phyloP scores from a whole-genome alignment of 768 basidiomycete genomes.

The Lactarius pseudohatsudake region DNA sequence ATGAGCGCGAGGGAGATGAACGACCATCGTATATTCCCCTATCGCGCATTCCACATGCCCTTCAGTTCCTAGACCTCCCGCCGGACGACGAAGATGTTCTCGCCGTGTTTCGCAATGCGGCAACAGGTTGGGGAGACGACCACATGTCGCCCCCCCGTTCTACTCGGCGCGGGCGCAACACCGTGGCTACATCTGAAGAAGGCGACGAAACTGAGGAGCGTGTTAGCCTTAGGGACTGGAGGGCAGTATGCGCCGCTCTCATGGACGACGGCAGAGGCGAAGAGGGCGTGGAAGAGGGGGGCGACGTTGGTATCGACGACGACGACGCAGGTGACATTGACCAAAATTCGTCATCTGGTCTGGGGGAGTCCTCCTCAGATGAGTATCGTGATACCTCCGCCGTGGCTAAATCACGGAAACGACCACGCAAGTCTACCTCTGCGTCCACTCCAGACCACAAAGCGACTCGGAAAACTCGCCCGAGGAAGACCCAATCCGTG shows the following conservation, averaged over 20 bases:
- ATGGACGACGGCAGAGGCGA: conserved; percentile 40
- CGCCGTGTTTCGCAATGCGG: conserved; percentile 71
- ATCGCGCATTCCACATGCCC: conserved; percentile 56
- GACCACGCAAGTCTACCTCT: conserved; percentile 15
- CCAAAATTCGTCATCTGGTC: conserved; percentile 36
- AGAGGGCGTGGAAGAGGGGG: conserved; percentile 34
- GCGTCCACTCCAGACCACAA: background rate
- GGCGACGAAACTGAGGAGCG: conserved; percentile 34
- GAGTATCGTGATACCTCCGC: conserved; percentile 11
- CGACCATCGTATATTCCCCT: conserved; percentile 47
- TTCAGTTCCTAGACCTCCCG: conserved; percentile 58
- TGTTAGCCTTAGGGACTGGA: conserved; percentile 72
- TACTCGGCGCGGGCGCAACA: conserved; percentile 10
- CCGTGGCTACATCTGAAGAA: conserved; percentile 28
- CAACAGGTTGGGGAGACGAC: conserved; percentile 60
- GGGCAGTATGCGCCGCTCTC: conserved; percentile 75
- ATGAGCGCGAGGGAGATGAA: conserved; percentile 14
- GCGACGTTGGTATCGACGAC: conserved; percentile 31
- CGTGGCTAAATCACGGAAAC: conserved; percentile 16
- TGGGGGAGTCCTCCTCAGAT: conserved; percentile 28
- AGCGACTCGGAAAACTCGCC: conserved; percentile 9
- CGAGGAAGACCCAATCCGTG: conserved; percentile 12
- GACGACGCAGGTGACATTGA: conserved; percentile 31
- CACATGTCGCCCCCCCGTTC: background rate
- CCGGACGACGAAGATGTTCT: conserved; percentile 70